Percentiles rank a stretch among this genome's conserved stretches.
Evolutionary conservation across 1,284 basidiomycete genomes (phyloP).

Genomic region (Fistulina hepatica): DNA sequence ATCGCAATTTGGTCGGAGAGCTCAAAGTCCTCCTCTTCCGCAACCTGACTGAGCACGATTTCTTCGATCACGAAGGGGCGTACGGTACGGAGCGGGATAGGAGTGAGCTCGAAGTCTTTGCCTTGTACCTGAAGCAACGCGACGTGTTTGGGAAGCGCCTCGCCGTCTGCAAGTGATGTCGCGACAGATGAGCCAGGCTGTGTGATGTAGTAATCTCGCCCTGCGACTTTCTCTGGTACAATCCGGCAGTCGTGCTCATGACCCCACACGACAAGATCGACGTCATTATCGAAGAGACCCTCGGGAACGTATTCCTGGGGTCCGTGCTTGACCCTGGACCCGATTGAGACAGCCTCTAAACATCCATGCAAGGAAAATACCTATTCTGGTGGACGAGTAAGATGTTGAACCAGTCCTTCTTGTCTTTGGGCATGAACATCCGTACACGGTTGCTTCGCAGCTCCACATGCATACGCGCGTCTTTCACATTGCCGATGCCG

Average conservation of each 20-base stretch:
- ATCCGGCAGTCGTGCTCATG: conserved; percentile 98
- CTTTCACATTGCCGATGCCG: conserved; percentile 95
- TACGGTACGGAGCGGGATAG: conserved; percentile 83
- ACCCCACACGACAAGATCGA: conserved; percentile 94
- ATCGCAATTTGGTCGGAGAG: conserved; percentile 74
- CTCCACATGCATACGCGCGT: conserved; percentile 93
- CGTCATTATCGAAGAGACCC: conserved; percentile 92
- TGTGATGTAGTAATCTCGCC: conserved; percentile 84
- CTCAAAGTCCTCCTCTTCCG: conserved; percentile 67
- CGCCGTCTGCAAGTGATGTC: conserved; percentile 86
- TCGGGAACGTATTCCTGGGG: conserved; percentile 92
- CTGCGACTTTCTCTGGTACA: conserved; percentile 80
- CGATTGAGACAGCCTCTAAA: conserved; percentile 4
- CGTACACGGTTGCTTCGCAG: conserved; percentile 85
- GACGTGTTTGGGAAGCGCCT: conserved; percentile 83
- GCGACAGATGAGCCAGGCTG: conserved; percentile 96
- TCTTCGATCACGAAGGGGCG: conserved; percentile 94
- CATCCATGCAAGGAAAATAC: conserved; percentile 31
- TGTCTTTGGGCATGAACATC: conserved; percentile 91
- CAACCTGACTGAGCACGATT: conserved; percentile 61
- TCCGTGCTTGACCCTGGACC: conserved; percentile 77
- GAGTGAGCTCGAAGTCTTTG: conserved; percentile 78
- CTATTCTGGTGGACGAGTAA: conserved; percentile 93
- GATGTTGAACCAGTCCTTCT: conserved; percentile 92
- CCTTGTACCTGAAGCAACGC: conserved; percentile 78